phyloP scores from a whole-genome alignment of 2,329 filamentous ascomycete genomes.

The Nothomitra cinnamomea region DNA sequence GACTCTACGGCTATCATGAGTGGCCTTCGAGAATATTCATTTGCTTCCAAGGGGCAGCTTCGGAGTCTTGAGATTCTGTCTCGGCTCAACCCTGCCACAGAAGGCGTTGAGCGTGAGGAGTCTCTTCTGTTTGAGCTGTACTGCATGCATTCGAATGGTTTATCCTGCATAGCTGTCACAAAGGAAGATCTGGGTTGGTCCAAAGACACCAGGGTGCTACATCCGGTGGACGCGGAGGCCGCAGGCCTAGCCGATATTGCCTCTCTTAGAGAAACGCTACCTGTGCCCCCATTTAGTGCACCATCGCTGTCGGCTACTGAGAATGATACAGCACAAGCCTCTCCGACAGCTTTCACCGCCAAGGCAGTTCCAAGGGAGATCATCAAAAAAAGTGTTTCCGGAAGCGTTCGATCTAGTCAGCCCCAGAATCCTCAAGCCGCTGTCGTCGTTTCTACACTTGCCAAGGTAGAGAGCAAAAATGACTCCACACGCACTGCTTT shows the following conservation, averaged over 20 bases:
- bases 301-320: not conserved
- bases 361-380: slow-evolving; percentile 1
- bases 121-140: slow-evolving; percentile 83
- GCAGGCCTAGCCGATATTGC: slow-evolving; percentile 58
- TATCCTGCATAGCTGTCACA: slow-evolving; percentile 76
- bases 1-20: slow-evolving; percentile 96
- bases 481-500: slow-evolving; percentile 23
- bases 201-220: slow-evolving; percentile 71
- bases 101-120: slow-evolving; percentile 39
- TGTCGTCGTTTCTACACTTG: slow-evolving; percentile 23
- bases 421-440: slow-evolving; percentile 15
- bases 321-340: not conserved
- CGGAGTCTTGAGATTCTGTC: slow-evolving; percentile 81
- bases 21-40: slow-evolving; percentile 87
- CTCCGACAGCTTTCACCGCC: not conserved
- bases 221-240: slow-evolving; percentile 58
- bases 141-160: slow-evolving; percentile 91
- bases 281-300: slow-evolving; percentile 21
- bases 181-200: slow-evolving; percentile 86
- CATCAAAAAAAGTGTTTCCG: not conserved
- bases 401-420: not conserved
- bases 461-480: slow-evolving; percentile 26
- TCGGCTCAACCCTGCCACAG: slow-evolving; percentile 34
- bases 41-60: slow-evolving; percentile 69
- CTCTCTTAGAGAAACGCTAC: slow-evolving; percentile 35